Conservation (phyloP, 495 filamentous ascomycete species). For the Aspergillus sparsus region DNA sequence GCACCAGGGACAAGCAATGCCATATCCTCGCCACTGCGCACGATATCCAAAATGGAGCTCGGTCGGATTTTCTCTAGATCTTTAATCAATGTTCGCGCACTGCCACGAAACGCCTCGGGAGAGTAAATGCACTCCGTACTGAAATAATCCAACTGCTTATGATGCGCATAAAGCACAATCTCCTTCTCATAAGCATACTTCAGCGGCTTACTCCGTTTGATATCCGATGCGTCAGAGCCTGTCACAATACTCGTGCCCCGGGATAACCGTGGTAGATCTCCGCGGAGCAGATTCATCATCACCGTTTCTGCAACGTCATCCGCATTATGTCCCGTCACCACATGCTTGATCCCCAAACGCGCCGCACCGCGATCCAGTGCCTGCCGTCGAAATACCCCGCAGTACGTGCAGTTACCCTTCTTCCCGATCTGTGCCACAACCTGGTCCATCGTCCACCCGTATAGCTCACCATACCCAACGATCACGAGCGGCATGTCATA, state of each 20-base stretch:
- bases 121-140: conserved; percentile 98
- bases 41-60: conserved; percentile 91
- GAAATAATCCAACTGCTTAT: conserved; percentile 96
- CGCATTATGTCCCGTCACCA: conserved; percentile 96
- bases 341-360: conserved; percentile 83
- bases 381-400: conserved; percentile 93
- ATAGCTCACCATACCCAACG: conserved; percentile 89
- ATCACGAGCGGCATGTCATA: conserved; percentile 90
- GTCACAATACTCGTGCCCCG: conserved; percentile 93
- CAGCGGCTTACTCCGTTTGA: conserved; percentile 90
- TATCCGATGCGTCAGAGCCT: conserved; percentile 67
- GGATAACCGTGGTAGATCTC: conserved; percentile 83
- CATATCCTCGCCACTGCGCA: conserved; percentile 95
- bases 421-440: conserved; percentile 95
- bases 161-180: conserved; percentile 94
- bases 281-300: conserved; percentile 92
- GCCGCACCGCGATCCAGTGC: conserved; percentile 91
- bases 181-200: conserved; percentile 99
- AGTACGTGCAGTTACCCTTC: conserved; percentile 99
- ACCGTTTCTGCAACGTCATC: conserved; percentile 99
- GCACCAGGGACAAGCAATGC: conserved; percentile 75
- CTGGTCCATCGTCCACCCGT: conserved; percentile 99
- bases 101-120: conserved; percentile 95
- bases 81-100: conserved; percentile 88
- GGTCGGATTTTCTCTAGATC: conserved; percentile 89